These are phyloP conservation scores for Dictyostelium citrinum DNA, from an alignment of 78 protist genomes.

Conservation along the genomic window DNA sequence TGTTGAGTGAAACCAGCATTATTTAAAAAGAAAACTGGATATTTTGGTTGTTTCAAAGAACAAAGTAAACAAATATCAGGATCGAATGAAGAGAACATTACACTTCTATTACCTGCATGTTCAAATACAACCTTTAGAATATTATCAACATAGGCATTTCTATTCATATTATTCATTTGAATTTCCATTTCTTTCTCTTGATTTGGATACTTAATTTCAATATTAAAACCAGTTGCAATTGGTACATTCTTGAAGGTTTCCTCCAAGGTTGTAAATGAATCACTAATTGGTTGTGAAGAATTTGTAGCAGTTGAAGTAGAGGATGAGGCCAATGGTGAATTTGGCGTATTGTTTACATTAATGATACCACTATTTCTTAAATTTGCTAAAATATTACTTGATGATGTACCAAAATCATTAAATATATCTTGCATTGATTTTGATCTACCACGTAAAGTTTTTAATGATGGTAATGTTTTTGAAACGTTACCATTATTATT, in stretches of 20 bases:
- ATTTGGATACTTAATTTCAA: conserved; percentile 84
- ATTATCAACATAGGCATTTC: conserved; percentile 65
- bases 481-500: neutral
- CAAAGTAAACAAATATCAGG: conserved; percentile 75
- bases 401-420: neutral
- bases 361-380: neutral
- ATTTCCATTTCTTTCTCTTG: neutral
- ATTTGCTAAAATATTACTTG: neutral
- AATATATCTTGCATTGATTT: conserved; percentile 37
- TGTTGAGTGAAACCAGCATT: conserved; percentile 65
- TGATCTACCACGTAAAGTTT: neutral
- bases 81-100: conserved; percentile 86
- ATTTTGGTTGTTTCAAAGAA: conserved; percentile 81
- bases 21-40: conserved; percentile 87
- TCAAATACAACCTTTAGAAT: conserved; percentile 72
- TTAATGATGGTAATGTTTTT: neutral
- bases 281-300: neutral
- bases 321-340: neutral
- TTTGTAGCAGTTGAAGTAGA: too few relatives aligned
- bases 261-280: conserved; percentile 53
- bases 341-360: neutral
- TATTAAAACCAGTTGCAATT: conserved; percentile 80
- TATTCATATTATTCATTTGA: conserved; percentile 30
- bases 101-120: conserved; percentile 71
- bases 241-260: conserved; percentile 80